These are phyloP conservation scores for Platanus orientalis DNA, from an alignment of 164 flowering plant genomes.

Conservation along the genomic window DNA sequence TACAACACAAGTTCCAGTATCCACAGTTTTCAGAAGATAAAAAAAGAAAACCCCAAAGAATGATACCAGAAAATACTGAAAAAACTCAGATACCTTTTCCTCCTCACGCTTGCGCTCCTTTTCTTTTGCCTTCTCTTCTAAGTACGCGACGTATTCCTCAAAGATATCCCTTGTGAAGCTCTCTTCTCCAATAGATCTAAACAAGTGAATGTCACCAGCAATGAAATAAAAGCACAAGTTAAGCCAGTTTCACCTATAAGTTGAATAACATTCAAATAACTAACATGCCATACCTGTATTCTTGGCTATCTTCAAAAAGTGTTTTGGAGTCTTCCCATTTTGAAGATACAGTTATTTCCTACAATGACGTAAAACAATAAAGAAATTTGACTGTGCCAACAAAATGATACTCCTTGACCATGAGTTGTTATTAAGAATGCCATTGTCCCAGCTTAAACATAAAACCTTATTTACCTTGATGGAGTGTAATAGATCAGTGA, in stretches of 20 bases:
- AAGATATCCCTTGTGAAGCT: conserved; percentile 53
- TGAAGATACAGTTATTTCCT: conserved; percentile 81
- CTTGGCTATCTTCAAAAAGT: conserved; percentile 77
- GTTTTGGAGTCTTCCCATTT: conserved; percentile 75
- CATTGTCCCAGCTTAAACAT: background rate
- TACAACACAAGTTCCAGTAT: too few species aligned
- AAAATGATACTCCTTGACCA: background rate
- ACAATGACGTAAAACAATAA: conserved; percentile 7
- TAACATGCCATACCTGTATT: conserved; percentile 54
- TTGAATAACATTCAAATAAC: background rate
- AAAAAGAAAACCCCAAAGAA: background rate
- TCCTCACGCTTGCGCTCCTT: conserved; percentile 92
- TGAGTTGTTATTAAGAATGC: background rate
- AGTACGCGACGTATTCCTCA: conserved; percentile 62
- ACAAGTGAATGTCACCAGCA: background rate
- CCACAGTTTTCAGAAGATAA: too few species aligned
- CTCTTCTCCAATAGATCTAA: conserved; percentile 70
- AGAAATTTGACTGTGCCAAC: background rate
- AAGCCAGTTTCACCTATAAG: background rate
- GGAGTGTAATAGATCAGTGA: conserved; percentile 54
- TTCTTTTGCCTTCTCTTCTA: conserved; percentile 87
- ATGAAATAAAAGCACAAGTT: background rate
- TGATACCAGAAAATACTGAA: background rate
- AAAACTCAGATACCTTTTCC: conserved; percentile 64
- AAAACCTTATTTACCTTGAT: conserved; percentile 44